Percentiles rank a stretch among this genome's conserved stretches.
Conservation (phyloP, 495 filamentous ascomycete species). For the Penicillium atrosanguineum region DNA sequence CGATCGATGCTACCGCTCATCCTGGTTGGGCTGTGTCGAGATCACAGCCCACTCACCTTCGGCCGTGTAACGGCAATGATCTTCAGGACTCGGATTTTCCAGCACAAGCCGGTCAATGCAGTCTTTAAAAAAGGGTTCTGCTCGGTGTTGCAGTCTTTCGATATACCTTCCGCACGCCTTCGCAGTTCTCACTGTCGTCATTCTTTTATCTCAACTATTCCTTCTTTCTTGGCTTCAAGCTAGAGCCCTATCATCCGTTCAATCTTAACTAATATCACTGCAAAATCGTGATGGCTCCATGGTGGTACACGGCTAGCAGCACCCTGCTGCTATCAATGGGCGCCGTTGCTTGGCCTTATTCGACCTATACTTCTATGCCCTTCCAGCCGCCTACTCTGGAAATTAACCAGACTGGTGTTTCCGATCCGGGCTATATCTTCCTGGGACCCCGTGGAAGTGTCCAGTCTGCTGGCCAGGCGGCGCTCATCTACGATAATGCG, state of each 20-base stretch:
- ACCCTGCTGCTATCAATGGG: slow-evolving; percentile 26
- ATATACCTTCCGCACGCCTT: neutral
- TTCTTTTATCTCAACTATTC: slow-evolving; percentile 5
- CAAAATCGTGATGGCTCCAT: slow-evolving; percentile 8
- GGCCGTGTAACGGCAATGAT: slow-evolving; percentile 15
- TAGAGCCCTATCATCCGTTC: neutral
- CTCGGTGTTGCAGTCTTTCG: neutral
- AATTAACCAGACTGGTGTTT: slow-evolving; percentile 28
- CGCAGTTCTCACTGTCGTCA: slow-evolving; percentile 6
- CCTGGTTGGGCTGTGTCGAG: slow-evolving; percentile 8
- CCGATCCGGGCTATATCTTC: slow-evolving; percentile 36
- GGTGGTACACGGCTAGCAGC: slow-evolving; percentile 23
- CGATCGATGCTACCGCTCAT: neutral
- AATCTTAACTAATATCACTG: neutral
- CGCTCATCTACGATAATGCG: slow-evolving; percentile 36
- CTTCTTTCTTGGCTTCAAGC: slow-evolving; percentile 1
- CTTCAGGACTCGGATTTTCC: slow-evolving; percentile 9
- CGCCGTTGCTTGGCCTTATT: slow-evolving; percentile 27
- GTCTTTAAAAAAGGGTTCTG: neutral
- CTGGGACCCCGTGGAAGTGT: slow-evolving; percentile 33
- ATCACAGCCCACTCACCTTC: slow-evolving; percentile 2
- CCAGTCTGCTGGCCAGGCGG: slow-evolving; percentile 24
- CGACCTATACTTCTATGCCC: slow-evolving; percentile 24
- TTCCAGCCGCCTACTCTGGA: slow-evolving; percentile 30
- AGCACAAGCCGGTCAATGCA: neutral